These are phyloP conservation scores for Exobasidium cylindrosporum DNA, from an alignment of 1,284 basidiomycete species.

Conservation along the genomic window DNA sequence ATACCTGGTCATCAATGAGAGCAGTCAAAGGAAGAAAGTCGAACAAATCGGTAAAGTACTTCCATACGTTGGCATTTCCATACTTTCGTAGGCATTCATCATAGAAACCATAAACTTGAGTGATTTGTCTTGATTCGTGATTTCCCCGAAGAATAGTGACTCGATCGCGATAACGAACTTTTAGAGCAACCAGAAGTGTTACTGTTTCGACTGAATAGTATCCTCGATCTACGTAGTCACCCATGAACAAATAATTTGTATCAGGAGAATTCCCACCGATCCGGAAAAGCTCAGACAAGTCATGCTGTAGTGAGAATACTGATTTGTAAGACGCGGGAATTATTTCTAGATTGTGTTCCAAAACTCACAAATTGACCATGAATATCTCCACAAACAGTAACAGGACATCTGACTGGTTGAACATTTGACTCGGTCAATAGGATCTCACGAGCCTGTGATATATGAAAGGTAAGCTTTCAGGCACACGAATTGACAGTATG, in stretches of 20 bases:
- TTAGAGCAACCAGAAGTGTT: slow-evolving; percentile 94
- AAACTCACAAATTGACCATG: slow-evolving; percentile 90
- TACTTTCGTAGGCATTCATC: slow-evolving; percentile 99
- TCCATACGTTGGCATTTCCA: slow-evolving; percentile 93
- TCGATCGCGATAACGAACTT: slow-evolving; percentile 95
- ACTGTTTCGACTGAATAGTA: slow-evolving; percentile 99
- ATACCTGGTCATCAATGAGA: slow-evolving; percentile 94
- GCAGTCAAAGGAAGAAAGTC: slow-evolving; percentile 96
- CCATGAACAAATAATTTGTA: slow-evolving; percentile 99
- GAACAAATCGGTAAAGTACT: slow-evolving; percentile 97
- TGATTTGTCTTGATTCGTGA: slow-evolving; percentile 98
- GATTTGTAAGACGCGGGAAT: no score
- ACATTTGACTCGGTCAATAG: slow-evolving; percentile 67
- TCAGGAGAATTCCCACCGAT: slow-evolving; percentile 99
- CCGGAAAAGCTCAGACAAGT: slow-evolving; percentile 96
- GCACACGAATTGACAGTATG: background rate
- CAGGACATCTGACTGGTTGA: slow-evolving; percentile 88
- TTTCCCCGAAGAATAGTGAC: slow-evolving; percentile 98
- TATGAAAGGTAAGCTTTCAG: slow-evolving; percentile 63
- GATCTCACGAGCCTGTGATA: slow-evolving; percentile 71
- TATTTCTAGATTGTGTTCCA: no score
- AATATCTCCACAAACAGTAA: slow-evolving; percentile 67
- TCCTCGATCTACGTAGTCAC: slow-evolving; percentile 98
- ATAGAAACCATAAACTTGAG: slow-evolving; percentile 99
- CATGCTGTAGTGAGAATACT: slow-evolving; percentile 72